Evolutionary conservation across 495 filamentous ascomycete genomes (phyloP).

Genomic region (Hypoxylon perforatum): DNA sequence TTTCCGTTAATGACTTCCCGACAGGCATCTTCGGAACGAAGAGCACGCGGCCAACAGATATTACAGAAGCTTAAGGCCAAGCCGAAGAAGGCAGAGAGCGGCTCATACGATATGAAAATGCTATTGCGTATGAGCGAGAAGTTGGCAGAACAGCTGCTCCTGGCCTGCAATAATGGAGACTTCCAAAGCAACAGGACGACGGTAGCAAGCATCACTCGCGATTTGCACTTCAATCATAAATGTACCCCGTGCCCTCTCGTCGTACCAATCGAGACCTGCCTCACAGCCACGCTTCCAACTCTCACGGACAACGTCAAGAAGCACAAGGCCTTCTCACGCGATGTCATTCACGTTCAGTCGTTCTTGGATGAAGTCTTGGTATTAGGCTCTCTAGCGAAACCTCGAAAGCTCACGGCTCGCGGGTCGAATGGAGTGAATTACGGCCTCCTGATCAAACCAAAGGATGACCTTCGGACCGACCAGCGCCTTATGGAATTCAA

Average conservation of each 20-base stretch:
- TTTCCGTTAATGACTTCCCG: conserved; percentile 76
- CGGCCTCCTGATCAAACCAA: conserved; percentile 93
- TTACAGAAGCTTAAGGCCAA: conserved; percentile 54
- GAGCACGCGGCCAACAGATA: conserved; percentile 62
- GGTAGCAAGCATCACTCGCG: conserved; percentile 73
- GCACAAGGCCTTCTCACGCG: conserved; percentile 85
- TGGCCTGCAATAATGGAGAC: conserved; percentile 81
- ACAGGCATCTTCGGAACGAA: conserved; percentile 60
- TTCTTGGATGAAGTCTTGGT: conserved; percentile 89
- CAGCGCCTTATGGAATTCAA: conserved; percentile 99
- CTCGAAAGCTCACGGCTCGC: conserved; percentile 86
- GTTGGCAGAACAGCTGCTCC: conserved; percentile 83
- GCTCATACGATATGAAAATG: conserved; percentile 65
- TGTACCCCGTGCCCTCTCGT: conserved; percentile 84
- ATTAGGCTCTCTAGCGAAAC: conserved; percentile 90
- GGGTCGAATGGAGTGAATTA: conserved; percentile 91
- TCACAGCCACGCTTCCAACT: conserved; percentile 84
- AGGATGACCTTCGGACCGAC: conserved; percentile 96
- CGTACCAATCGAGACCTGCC: conserved; percentile 84
- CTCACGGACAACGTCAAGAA: conserved; percentile 73
- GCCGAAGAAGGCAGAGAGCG: conserved; percentile 49
- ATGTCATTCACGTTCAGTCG: conserved; percentile 63
- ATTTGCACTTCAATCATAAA: conserved; percentile 86
- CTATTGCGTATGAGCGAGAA: conserved; percentile 83
- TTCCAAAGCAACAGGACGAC: conserved; percentile 72